These are phyloP conservation scores for Dactylonectria estremocensis DNA, from an alignment of 2,329 filamentous ascomycete species.

Conservation along the genomic window DNA sequence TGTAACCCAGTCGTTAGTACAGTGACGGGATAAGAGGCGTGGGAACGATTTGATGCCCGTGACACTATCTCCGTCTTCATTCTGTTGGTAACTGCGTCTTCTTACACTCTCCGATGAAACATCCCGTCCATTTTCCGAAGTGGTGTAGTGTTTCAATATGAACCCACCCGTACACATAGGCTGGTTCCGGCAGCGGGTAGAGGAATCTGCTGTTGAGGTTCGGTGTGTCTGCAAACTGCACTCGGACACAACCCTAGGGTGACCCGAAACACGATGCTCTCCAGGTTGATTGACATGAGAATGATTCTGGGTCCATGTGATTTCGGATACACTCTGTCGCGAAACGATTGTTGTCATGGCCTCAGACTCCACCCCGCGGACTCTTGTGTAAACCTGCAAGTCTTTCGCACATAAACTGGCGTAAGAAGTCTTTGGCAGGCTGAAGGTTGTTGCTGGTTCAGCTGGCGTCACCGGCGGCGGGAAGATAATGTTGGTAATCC, in stretches of 20 bases:
- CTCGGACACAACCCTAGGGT: slow-evolving; percentile 40
- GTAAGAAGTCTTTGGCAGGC: slow-evolving; percentile 51
- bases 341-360: slow-evolving; percentile 50
- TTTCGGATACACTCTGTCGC: slow-evolving; percentile 49
- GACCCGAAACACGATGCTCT: background rate
- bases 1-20: slow-evolving; percentile 53
- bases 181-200: slow-evolving; percentile 37
- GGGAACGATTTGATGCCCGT: slow-evolving; percentile 55
- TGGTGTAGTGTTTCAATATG: slow-evolving; percentile 42
- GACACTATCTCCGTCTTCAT: slow-evolving; percentile 36
- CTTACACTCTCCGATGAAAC: slow-evolving; percentile 40
- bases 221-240: slow-evolving; percentile 39
- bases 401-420: slow-evolving; percentile 42
- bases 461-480: slow-evolving; percentile 42
- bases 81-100: slow-evolving; percentile 33
- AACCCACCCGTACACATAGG: slow-evolving; percentile 28
- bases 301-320: slow-evolving; percentile 47
- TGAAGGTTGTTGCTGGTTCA: slow-evolving; percentile 55
- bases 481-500: slow-evolving; percentile 42
- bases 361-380: slow-evolving; percentile 35
- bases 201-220: slow-evolving; percentile 21
- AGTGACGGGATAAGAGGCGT: slow-evolving; percentile 50
- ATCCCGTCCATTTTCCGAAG: slow-evolving; percentile 36
- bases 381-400: slow-evolving; percentile 41
- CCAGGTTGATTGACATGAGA: slow-evolving; percentile 16